Percentiles rank a stretch among this genome's conserved stretches.
These are phyloP conservation scores for Phialophora verrucosa DNA, from an alignment of 2,329 filamentous ascomycete species.

Conservation along the genomic window DNA sequence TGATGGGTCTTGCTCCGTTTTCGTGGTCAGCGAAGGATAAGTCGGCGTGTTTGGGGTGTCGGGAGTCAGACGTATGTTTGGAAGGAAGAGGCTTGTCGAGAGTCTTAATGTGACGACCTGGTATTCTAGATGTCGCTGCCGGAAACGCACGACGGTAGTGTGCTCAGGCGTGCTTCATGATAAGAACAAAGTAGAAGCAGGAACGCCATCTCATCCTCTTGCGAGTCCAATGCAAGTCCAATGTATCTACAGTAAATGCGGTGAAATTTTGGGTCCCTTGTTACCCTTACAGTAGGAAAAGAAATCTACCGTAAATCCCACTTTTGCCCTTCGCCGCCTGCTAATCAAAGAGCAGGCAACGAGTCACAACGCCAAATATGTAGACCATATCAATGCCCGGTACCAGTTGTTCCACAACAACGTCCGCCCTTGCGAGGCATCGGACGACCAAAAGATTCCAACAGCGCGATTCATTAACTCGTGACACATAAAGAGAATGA, in stretches of 20 bases:
- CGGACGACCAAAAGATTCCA: slow-evolving; percentile 6
- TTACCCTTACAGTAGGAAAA: neutral
- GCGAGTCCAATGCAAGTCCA: neutral
- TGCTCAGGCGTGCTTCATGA: neutral
- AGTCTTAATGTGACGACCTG: slow-evolving; percentile 3
- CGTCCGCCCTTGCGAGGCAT: slow-evolving; percentile 1
- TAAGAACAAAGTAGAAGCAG: neutral
- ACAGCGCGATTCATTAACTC: slow-evolving; percentile 30
- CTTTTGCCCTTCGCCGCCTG: slow-evolving; percentile 14
- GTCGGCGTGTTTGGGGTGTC: neutral
- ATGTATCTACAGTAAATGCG: neutral
- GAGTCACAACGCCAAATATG: slow-evolving; percentile 17
- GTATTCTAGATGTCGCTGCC: neutral
- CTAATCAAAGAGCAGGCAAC: neutral
- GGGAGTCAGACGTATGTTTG: slow-evolving; percentile 3
- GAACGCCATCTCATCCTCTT: neutral
- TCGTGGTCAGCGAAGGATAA: neutral
- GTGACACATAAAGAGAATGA: slow-evolving; percentile 30
- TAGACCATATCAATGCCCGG: neutral
- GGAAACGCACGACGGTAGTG: neutral
- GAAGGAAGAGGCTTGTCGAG: slow-evolving; percentile 2
- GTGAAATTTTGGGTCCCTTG: neutral
- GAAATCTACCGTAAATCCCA: slow-evolving; percentile 18
- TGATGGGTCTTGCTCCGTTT: neutral
- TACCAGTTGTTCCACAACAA: slow-evolving; percentile 1